Evolutionary conservation across 108 stramenopile species (phyloP), one percentile per base, ranked within the genome.

Genomic region (Pseudonitzschia multiseries): DNA sequence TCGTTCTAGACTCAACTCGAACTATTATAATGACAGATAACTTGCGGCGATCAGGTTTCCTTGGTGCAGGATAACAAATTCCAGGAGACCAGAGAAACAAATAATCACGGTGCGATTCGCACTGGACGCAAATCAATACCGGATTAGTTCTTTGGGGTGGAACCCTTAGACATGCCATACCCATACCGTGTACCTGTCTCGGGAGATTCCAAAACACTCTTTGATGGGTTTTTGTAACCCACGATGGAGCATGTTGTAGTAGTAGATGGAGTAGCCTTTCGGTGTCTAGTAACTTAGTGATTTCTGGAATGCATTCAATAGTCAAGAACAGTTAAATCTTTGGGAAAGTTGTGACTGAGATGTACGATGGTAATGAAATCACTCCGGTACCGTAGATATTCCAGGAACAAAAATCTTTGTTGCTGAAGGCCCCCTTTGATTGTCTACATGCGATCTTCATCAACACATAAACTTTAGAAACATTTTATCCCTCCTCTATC

Each of bases 1-100:
- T 95, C 76, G 94, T 95, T 26, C 71, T 95, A 62, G 94, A 95
- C 80, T 91, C 94, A 53, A 92, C 94, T n/a, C 71, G 94, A 80
- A 95, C 94, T 68, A 95, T 95, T 51, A 95, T 95, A 57, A 95
- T 95, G 94, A 95, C 90, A 20, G 94, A 95, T 42, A 95, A 95
- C 75, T 79, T 95, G 67, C 85, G 91, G 79, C 72, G 91, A 83
- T 92, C 94, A 64, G 94, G 94, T 5, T 95, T 95, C 71, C 83
- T 95, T 20, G 94, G 94, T 24, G 78, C 88, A 20, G 91, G 92
- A 62, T 95, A 91, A 26, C 29, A 22, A 67, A 8, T 8, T 48
- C 21, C 66, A 33, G 13, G 32, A 62, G 6, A 40, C 61, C 14
- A 62, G 32, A n/a, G 61, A 33, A 40, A 40, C 61, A 33, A 62